Conservation (phyloP, 495 filamentous ascomycete genomes). For the Trichoderma virens region DNA sequence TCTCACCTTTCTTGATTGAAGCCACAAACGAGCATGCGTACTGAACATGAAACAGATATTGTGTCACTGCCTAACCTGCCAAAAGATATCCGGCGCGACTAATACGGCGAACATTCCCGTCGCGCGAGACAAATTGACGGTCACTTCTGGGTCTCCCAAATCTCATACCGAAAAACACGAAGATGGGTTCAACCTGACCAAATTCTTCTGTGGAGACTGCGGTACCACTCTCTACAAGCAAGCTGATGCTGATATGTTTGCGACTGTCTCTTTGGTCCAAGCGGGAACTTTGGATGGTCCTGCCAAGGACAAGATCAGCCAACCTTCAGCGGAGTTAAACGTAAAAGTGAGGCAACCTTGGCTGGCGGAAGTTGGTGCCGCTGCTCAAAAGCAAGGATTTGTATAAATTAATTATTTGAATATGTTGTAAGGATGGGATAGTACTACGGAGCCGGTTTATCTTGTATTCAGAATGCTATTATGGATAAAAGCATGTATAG, state of each 20-base stretch:
- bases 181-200: background rate
- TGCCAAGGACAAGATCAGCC: background rate
- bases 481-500: too few species aligned
- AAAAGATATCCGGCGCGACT: background rate
- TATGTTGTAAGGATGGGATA: background rate
- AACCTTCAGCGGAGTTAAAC: background rate
- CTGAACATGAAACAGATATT: background rate
- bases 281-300: background rate
- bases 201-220: background rate
- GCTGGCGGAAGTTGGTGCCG: background rate
- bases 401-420: background rate
- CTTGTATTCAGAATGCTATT: too few species aligned
- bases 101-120: background rate
- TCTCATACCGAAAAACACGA: constrained; percentile 1
- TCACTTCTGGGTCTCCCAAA: background rate
- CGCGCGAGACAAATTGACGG: background rate
- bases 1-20: background rate
- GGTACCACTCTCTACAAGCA: background rate
- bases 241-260: background rate
- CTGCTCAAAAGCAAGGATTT: constrained; percentile 1
- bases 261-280: background rate
- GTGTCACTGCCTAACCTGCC: background rate
- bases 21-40: too few species aligned
- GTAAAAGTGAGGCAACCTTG: background rate
- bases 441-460: too few species aligned